phyloP scores from a whole-genome alignment of 352 stramenopile species.

The Lagenidium sp. region DNA sequence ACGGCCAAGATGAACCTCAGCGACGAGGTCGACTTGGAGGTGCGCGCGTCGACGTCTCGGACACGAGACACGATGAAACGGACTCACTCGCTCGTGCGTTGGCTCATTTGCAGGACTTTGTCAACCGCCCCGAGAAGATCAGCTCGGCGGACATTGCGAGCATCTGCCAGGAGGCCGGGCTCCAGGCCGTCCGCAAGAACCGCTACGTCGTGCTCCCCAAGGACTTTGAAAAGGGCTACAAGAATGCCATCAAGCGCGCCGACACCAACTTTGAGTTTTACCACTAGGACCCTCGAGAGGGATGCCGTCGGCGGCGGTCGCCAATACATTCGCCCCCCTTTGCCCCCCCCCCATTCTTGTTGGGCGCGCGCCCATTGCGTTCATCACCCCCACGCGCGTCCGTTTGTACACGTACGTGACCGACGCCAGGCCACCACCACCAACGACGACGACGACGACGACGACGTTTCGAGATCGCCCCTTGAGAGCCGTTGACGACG shows the following conservation, averaged over 20 bases:
- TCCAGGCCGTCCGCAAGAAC: constrained; percentile 99
- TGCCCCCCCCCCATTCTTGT: too few relatives aligned
- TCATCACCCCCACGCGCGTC: too few relatives aligned
- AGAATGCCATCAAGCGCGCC: constrained; percentile 98
- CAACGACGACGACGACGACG: too few relatives aligned
- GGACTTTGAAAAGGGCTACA: constrained; percentile 99
- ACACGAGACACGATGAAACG: neutral
- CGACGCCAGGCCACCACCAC: too few relatives aligned
- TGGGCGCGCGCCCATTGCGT: too few relatives aligned
- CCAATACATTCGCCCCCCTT: too few relatives aligned
- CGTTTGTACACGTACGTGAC: too few relatives aligned
- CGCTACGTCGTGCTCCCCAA: constrained; percentile 99
- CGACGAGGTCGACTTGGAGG: constrained; percentile 98
- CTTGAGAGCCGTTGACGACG: too few relatives aligned
- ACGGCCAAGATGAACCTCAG: constrained; percentile 99
- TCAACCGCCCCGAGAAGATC: constrained; percentile 99
- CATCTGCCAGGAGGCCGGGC: constrained; percentile 98
- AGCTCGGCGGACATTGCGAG: constrained; percentile 96
- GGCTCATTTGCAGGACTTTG: constrained; percentile 84
- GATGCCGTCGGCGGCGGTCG: neutral
- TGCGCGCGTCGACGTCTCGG: too few relatives aligned
- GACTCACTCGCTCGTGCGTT: neutral
- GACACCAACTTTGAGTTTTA: constrained; percentile 99
- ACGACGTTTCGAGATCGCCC: too few relatives aligned
- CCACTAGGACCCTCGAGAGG: constrained; percentile 34